phyloP scores from a whole-genome alignment of 371 early-diverging fungal species.

The Mucor saturninus region DNA sequence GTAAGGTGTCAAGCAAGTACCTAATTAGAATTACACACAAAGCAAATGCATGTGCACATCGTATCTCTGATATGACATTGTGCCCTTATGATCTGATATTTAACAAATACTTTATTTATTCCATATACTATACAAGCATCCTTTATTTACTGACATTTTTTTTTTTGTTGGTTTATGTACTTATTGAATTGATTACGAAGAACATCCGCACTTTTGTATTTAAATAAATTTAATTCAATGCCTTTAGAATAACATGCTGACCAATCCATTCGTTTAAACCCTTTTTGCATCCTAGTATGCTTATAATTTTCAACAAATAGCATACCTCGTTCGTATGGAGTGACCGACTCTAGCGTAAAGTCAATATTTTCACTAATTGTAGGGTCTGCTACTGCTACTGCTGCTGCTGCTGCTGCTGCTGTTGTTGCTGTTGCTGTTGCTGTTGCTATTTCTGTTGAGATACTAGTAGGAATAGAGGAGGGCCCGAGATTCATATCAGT shows the following conservation, averaged over 20 bases:
- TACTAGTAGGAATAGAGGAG: conserved; percentile 27
- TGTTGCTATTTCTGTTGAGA: conserved; percentile 10
- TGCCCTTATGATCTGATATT: conserved; percentile 10
- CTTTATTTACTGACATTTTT: conserved; percentile 12
- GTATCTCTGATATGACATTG: conserved; percentile 10
- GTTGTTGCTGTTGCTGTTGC: conserved; percentile 5
- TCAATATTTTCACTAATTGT: conserved; percentile 25
- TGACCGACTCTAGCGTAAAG: conserved; percentile 23
- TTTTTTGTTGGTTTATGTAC: conserved; percentile 10
- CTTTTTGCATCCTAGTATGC: conserved; percentile 23
- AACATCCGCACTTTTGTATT: conserved; percentile 24
- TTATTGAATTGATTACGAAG: conserved; percentile 20
- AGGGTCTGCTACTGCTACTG: conserved; percentile 14
- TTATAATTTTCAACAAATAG: conserved; percentile 18
- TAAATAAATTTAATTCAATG: conserved; percentile 16
- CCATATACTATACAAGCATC: conserved; percentile 3
- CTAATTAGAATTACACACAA: conserved; percentile 15
- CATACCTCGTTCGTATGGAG: conserved; percentile 23
- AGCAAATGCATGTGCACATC: conserved; percentile 13
- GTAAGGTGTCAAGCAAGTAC: conserved; percentile 15
- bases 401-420: background rate
- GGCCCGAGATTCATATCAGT: conserved; percentile 16
- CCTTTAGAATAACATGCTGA: conserved; percentile 21
- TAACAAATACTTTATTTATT: conserved; percentile 15
- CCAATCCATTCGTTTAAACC: conserved; percentile 25